These are phyloP conservation scores for Leishmania mexicana DNA, from an alignment of 208 protist genomes.

Conservation along the genomic window DNA sequence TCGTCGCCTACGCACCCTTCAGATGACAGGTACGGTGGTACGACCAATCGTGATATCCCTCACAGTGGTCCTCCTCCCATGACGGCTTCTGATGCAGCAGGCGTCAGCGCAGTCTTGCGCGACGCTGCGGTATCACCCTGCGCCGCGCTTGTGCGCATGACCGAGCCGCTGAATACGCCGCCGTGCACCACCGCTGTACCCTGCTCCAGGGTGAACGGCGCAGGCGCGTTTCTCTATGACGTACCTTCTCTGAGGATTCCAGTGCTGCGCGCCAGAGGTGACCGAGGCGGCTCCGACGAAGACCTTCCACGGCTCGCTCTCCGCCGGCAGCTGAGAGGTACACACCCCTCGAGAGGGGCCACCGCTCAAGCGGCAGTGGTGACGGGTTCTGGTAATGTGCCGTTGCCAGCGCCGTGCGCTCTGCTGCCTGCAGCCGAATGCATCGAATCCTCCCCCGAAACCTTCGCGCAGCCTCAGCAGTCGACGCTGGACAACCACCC, in stretches of 20 bases:
- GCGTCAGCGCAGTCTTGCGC: background rate
- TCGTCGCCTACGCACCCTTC: background rate
- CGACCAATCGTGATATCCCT: background rate
- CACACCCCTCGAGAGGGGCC: no score
- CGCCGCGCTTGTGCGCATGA: background rate
- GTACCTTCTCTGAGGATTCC: conserved; percentile 7
- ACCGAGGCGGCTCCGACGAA: background rate
- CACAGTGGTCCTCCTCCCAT: background rate
- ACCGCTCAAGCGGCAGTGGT: background rate
- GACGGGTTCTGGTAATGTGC: background rate
- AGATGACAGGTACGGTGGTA: background rate
- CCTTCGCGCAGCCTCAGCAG: background rate
- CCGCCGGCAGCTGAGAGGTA: background rate
- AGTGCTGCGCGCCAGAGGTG: conserved; percentile 1
- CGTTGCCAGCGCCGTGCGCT: background rate
- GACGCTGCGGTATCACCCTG: background rate
- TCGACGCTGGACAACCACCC: no score
- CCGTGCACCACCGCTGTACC: background rate
- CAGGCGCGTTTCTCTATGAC: background rate
- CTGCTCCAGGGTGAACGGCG: background rate
- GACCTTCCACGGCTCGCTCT: background rate
- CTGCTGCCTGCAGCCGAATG: background rate
- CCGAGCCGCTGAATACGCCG: background rate
- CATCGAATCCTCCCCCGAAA: background rate
- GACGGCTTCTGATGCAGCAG: background rate